phyloP scores from a whole-genome alignment of 257 asterid genomes.

The Jacaranda copaia region DNA sequence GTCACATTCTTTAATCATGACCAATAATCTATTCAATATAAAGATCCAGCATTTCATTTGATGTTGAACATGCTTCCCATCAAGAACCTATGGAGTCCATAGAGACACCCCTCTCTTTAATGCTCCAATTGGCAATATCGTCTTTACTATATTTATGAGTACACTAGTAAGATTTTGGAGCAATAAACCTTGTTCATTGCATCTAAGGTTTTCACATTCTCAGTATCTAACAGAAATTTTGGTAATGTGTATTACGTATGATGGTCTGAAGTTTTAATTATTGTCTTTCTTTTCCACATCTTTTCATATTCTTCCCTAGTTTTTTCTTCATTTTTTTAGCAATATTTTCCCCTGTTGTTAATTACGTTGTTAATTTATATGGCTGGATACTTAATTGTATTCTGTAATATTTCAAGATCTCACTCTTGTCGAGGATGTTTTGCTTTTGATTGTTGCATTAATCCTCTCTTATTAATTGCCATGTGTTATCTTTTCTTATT shows the following conservation, averaged over 20 bases:
- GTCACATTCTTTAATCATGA: too few relatives aligned
- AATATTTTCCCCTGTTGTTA: neutral
- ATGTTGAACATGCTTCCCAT: too few relatives aligned
- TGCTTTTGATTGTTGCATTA: constrained; percentile 31
- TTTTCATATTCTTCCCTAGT: neutral
- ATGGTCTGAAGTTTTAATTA: neutral
- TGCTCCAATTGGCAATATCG: too few relatives aligned
- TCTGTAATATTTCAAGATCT: constrained; percentile 10
- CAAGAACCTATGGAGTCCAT: too few relatives aligned
- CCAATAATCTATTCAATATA: too few relatives aligned
- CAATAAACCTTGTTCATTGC: constrained; percentile 13
- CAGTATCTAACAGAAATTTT: neutral
- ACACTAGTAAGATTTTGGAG: neutral
- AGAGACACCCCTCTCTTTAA: too few relatives aligned
- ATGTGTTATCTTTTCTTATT: constrained; percentile 23
- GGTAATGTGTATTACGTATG: neutral
- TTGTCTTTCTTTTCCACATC: neutral
- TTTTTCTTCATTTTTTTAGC: constrained; percentile 9
- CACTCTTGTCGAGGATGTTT: neutral
- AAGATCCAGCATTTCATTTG: too few relatives aligned
- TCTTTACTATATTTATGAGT: too few relatives aligned
- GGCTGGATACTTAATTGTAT: constrained; percentile 19
- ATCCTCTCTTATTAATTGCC: constrained; percentile 28
- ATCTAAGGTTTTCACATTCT: constrained; percentile 7
- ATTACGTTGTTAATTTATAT: neutral